Evolutionary conservation across 78 protist species (phyloP).

Genomic region (Speleostelium caveatum): DNA sequence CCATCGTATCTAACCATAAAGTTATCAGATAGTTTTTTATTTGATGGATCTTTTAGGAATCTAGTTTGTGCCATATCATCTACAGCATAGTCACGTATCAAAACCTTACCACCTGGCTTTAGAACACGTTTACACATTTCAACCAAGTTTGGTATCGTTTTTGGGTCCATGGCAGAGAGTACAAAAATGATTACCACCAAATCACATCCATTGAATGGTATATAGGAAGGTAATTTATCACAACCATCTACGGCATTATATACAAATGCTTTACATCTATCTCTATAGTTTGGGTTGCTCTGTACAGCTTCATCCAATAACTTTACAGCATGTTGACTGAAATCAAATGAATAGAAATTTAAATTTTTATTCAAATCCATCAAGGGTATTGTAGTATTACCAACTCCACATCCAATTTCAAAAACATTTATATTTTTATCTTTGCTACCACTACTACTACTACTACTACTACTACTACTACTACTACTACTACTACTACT

Average conservation of each 20-base stretch:
- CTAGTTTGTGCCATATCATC: conserved; percentile 84
- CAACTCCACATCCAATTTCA: conserved; percentile 93
- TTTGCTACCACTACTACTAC: neutral
- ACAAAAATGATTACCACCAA: conserved; percentile 83
- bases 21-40: conserved; percentile 56
- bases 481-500: neutral
- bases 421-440: conserved; percentile 8
- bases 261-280: conserved; percentile 51
- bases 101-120: conserved; percentile 82
- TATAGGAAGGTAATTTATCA: neutral
- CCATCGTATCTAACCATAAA: conserved; percentile 87
- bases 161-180: conserved; percentile 85
- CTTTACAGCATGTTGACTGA: conserved; percentile 70
- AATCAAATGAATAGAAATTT: conserved; percentile 67
- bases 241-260: conserved; percentile 29
- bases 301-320: conserved; percentile 34
- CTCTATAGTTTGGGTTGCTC: neutral
- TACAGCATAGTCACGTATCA: conserved; percentile 88
- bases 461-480: neutral
- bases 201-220: conserved; percentile 31
- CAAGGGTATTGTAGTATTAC: conserved; percentile 85
- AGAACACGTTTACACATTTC: conserved; percentile 59
- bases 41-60: conserved; percentile 38
- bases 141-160: conserved; percentile 26
- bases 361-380: conserved; percentile 44